Conservation (phyloP, 768 basidiomycete genomes). For the Amanita molliuscula region DNA sequence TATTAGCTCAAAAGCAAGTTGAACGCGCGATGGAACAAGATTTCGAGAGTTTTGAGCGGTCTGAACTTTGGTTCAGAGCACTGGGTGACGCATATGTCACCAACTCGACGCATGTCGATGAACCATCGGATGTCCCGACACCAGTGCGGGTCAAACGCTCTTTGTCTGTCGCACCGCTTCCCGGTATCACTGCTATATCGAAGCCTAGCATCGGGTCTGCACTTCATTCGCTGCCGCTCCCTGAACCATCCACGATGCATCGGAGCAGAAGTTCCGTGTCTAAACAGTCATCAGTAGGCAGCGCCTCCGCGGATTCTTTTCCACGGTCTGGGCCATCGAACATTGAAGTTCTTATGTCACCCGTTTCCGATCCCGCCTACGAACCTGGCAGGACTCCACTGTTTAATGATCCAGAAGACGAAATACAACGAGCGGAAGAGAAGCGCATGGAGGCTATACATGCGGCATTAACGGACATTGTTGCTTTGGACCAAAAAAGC, state of each 20-base stretch:
- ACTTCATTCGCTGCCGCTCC: conserved; percentile 17
- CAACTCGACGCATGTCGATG: conserved; percentile 11
- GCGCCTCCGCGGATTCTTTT: conserved; percentile 13
- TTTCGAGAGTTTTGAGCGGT: conserved; percentile 80
- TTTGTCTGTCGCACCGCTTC: background rate
- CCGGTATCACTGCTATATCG: background rate
- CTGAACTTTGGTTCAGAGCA: conserved; percentile 90
- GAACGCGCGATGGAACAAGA: conserved; percentile 88
- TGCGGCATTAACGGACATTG: conserved; percentile 92
- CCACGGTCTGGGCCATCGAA: conserved; percentile 31
- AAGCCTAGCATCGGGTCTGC: background rate
- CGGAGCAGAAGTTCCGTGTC: conserved; percentile 32
- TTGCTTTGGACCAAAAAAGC: conserved; percentile 63
- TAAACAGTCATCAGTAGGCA: conserved; percentile 20
- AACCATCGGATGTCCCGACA: conserved; percentile 13
- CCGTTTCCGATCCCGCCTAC: conserved; percentile 38
- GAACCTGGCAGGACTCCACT: conserved; percentile 61
- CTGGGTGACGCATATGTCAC: conserved; percentile 55
- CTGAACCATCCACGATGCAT: conserved; percentile 28
- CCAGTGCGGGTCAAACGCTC: conserved; percentile 4
- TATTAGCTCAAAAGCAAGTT: conserved; percentile 77
- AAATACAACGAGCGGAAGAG: conserved; percentile 58
- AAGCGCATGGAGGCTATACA: conserved; percentile 93
- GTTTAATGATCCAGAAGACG: conserved; percentile 75
- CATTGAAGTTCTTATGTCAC: conserved; percentile 79